Evolutionary conservation across 768 basidiomycete genomes (phyloP).

Genomic region (Termitomyces sp.): DNA sequence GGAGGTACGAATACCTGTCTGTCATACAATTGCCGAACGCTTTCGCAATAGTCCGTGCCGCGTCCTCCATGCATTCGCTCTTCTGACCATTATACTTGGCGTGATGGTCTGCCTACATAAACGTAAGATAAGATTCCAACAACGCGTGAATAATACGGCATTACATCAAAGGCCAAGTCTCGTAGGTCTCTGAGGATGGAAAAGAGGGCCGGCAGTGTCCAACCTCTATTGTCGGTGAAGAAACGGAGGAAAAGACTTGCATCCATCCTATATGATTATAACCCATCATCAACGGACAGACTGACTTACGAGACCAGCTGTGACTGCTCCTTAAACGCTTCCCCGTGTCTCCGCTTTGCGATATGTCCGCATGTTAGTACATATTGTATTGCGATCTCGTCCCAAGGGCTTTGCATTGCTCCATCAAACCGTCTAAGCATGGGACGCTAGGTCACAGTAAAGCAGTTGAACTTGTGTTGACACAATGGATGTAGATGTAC

Average conservation of each 20-base stretch:
- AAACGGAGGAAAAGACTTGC: constrained; percentile 69
- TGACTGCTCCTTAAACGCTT: constrained; percentile 80
- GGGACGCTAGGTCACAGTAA: constrained; percentile 22
- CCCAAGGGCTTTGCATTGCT: constrained; percentile 72
- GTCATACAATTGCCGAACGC: constrained; percentile 88
- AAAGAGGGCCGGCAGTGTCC: constrained; percentile 83
- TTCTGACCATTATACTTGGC: constrained; percentile 51
- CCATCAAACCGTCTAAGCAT: constrained; percentile 49
- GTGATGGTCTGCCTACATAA: constrained; percentile 53
- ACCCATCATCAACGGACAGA: background rate
- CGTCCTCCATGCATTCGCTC: constrained; percentile 77
- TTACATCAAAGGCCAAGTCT: constrained; percentile 81
- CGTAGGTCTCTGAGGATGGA: constrained; percentile 76
- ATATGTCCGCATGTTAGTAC: constrained; percentile 69
- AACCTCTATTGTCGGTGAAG: constrained; percentile 77
- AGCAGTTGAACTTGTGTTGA: background rate
- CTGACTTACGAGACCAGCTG: constrained; percentile 69
- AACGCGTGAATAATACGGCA: constrained; percentile 7
- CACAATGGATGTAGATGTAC: constrained; percentile 21
- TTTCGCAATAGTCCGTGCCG: constrained; percentile 81
- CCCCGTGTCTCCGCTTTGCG: constrained; percentile 57
- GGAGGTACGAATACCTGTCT: constrained; percentile 39
- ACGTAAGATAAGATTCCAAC: background rate
- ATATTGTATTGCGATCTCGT: constrained; percentile 82
- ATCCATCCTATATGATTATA: background rate